phyloP scores from a whole-genome alignment of 257 asterid genomes.

The Nicotiana noctiflora region DNA sequence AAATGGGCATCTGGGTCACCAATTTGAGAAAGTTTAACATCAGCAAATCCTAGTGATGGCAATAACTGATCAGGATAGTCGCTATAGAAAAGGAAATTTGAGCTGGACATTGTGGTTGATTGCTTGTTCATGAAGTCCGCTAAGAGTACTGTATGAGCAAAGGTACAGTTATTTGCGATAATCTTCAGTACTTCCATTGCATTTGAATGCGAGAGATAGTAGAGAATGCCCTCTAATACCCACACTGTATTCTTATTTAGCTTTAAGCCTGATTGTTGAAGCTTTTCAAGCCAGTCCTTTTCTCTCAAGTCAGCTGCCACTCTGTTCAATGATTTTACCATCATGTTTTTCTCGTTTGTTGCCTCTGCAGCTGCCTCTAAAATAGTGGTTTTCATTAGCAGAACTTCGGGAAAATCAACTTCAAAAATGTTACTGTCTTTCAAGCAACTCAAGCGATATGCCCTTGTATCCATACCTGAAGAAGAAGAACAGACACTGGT shows the following conservation, averaged over 20 bases:
- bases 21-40: slow-evolving; percentile 80
- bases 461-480: slow-evolving; percentile 96
- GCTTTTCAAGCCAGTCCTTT: slow-evolving; percentile 89
- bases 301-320: slow-evolving; percentile 84
- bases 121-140: slow-evolving; percentile 98
- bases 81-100: slow-evolving; percentile 72
- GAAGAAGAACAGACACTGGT: slow-evolving; percentile 19
- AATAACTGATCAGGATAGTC: slow-evolving; percentile 93
- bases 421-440: slow-evolving; percentile 73
- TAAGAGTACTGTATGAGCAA: slow-evolving; percentile 64
- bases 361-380: slow-evolving; percentile 64
- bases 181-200: slow-evolving; percentile 68
- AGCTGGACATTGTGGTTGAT: slow-evolving; percentile 70
- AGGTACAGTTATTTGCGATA: slow-evolving; percentile 60
- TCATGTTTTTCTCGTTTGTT: slow-evolving; percentile 46
- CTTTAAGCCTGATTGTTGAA: slow-evolving; percentile 68
- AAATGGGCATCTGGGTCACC: slow-evolving; percentile 96
- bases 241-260: slow-evolving; percentile 66
- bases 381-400: slow-evolving; percentile 61
- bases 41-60: slow-evolving; percentile 84
- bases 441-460: slow-evolving; percentile 78
- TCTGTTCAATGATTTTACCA: slow-evolving; percentile 70
- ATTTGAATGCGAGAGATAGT: slow-evolving; percentile 63
- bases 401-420: slow-evolving; percentile 81
- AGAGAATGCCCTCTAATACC: slow-evolving; percentile 84